Evolutionary conservation across 805 yeast genomes (phyloP).

Genomic region (Ascoidea tarda): DNA sequence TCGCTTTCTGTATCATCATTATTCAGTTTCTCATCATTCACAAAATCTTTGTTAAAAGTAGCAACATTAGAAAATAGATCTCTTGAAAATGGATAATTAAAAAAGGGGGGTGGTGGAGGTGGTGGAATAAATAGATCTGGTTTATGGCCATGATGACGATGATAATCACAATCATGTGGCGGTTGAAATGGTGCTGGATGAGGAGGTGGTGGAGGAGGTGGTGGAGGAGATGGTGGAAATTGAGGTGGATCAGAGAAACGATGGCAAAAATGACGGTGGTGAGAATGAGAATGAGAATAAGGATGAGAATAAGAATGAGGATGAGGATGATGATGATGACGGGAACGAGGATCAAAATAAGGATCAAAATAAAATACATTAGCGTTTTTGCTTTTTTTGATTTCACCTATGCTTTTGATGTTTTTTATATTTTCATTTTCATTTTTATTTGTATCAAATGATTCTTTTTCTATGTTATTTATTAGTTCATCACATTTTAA

Average conservation of each 20-base stretch:
- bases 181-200: background rate
- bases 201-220: background rate
- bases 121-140: background rate
- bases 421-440: too few relatives aligned
- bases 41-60: too few relatives aligned
- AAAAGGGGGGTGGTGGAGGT: background rate
- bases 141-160: background rate
- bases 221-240: background rate
- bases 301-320: background rate
- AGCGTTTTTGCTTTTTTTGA: too few relatives aligned
- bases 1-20: background rate
- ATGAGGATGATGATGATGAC: background rate
- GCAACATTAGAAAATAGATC: too few relatives aligned
- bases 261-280: background rate
- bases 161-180: background rate
- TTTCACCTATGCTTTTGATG: too few relatives aligned
- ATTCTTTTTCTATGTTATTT: too few relatives aligned
- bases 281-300: background rate
- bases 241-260: background rate
- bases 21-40: too few relatives aligned
- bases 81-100: too few relatives aligned
- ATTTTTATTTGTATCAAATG: too few relatives aligned
- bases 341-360: background rate
- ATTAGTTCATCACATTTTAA: too few relatives aligned
- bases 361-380: too few relatives aligned